phyloP scores from a whole-genome alignment of 192 early-diverging fungal genomes.

The Backusella tuberculispora region DNA sequence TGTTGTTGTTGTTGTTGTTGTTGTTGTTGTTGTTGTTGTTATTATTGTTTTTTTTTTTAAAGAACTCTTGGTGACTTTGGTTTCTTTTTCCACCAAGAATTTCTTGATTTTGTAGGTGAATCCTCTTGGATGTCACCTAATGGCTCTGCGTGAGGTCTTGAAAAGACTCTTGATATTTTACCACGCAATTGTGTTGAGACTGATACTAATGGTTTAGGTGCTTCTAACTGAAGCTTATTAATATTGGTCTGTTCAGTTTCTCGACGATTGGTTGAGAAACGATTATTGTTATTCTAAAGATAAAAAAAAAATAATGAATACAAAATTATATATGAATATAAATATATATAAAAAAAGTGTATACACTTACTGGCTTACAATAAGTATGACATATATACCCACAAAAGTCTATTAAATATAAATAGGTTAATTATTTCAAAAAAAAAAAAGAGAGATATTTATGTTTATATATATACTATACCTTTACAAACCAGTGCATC shows the following conservation, averaged over 20 bases:
- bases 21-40: neutral
- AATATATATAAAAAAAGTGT: neutral
- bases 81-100: constrained; percentile 22
- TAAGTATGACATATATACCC: constrained; percentile 43
- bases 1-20: too few relatives aligned
- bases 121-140: constrained; percentile 15
- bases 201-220: constrained; percentile 18
- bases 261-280: neutral
- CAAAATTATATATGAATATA: neutral
- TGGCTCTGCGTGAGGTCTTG: neutral
- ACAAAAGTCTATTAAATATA: constrained; percentile 19
- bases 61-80: neutral
- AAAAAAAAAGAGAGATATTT: neutral
- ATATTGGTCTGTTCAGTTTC: neutral
- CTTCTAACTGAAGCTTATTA: neutral
- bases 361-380: constrained; percentile 30
- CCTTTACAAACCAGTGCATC: constrained; percentile 63
- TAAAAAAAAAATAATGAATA: neutral
- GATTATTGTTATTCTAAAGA: neutral
- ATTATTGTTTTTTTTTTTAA: too few relatives aligned
- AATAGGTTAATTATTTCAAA: neutral
- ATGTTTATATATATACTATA: constrained; percentile 12
- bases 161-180: constrained; percentile 16
- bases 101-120: constrained; percentile 12
- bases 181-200: constrained; percentile 30